These are phyloP conservation scores for Penicillium sp. DNA, from an alignment of 2,329 filamentous ascomycete genomes.

Conservation along the genomic window DNA sequence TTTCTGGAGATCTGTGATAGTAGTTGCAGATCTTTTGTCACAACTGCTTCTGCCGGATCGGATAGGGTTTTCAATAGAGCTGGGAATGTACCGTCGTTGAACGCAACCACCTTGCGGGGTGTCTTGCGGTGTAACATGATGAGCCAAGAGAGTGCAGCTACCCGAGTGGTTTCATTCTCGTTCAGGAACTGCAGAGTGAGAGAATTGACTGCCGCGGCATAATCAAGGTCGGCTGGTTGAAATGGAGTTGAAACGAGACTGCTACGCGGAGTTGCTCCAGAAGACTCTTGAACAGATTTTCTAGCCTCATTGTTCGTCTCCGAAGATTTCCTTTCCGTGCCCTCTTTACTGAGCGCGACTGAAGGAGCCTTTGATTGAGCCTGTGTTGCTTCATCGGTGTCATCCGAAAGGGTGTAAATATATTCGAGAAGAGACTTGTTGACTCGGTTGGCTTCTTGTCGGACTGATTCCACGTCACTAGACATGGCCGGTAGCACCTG, in stretches of 20 bases:
- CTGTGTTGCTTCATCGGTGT: slow-evolving; percentile 48
- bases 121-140: slow-evolving; percentile 98
- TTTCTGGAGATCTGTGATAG: slow-evolving; percentile 95
- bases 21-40: slow-evolving; percentile 89
- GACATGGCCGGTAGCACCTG: slow-evolving; percentile 93
- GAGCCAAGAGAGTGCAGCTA: slow-evolving; percentile 91
- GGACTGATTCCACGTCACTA: slow-evolving; percentile 84
- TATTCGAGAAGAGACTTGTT: slow-evolving; percentile 92
- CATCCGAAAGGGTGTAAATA: slow-evolving; percentile 85
- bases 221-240: slow-evolving; percentile 73
- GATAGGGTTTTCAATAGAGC: slow-evolving; percentile 94
- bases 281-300: slow-evolving; percentile 30
- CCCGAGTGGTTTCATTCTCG: slow-evolving; percentile 92
- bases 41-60: slow-evolving; percentile 91
- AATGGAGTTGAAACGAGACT: slow-evolving; percentile 47
- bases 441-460: slow-evolving; percentile 82
- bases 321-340: slow-evolving; percentile 36
- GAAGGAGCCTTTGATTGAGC: slow-evolving; percentile 42
- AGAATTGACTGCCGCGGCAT: slow-evolving; percentile 89
- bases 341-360: slow-evolving; percentile 38
- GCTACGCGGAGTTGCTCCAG: slow-evolving; percentile 46
- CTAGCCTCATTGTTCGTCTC: slow-evolving; percentile 32
- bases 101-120: slow-evolving; percentile 86
- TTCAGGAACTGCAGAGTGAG: slow-evolving; percentile 92
- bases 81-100: slow-evolving; percentile 96